Evolutionary conservation across 306 rosid species (phyloP), one percentile per base, ranked within the genome.

Genomic region (Sicyos edulis): DNA sequence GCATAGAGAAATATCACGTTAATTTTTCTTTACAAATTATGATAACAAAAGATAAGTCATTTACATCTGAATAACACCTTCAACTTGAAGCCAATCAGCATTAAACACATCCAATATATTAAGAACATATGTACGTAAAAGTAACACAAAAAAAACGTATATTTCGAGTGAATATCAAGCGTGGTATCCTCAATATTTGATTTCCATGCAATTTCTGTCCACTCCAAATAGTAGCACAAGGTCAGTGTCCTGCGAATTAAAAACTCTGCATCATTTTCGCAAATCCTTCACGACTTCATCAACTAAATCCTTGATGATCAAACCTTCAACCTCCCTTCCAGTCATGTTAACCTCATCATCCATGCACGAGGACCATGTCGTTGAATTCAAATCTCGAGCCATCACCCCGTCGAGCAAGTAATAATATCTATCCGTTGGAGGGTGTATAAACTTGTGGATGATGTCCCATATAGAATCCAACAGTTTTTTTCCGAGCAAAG

Each of bases 201-300:
- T 44, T 65, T 65, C 54, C 34, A 44, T 42, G 71, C 71, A 63
- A 40, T 37, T 63, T 63, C 10, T 63, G 70, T 42, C 54, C 71
- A 42, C 71, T 65, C 17, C 71, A 10, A 44, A 29, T 44, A 12
- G 71, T 65, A 65, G 71, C 71, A 65, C 3, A 44, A 40, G 54
- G 72, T 68, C 72, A 68, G 72, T 49, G 9, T 49, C 21, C 72
- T 69, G 58, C 50, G 59, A 22, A 49, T 51, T 50, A 26, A 69
- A 51, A 17, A 69, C 47, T 49, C 59, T 16, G 59, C 44, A 47
- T 71, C 73, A 77, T 20, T 74, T 68, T 78, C 53, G 74, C 79
- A 93, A 77, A 79, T 91, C 92, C 84, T 79, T 74, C 72, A 84
- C 81, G 71, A 91, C 72, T 75, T 91, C 99, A 69, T 84, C 84